Base-by-base conservation (phyloP, 2,329 filamentous ascomycete species). In the Fusarium heterosporum region DNA sequence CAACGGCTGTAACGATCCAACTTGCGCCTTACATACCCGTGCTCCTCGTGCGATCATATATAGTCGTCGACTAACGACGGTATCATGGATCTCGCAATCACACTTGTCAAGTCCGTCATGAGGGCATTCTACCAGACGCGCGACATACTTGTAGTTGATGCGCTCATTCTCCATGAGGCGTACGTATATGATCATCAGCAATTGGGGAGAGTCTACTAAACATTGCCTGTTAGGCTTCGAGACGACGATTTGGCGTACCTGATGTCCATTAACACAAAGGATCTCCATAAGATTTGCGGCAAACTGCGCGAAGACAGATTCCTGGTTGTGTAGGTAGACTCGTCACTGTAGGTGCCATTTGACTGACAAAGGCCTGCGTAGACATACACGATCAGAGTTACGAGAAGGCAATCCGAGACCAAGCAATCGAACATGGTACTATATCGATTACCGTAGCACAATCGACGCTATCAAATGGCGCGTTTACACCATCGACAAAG, bases 401-500 rank as follows among this genome's bases (percentile, higher is more conserved):
- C 89, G 90, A 69, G 91, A 94, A 74, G 93, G 92, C 50, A 92
- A 93, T 61, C 90, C 91, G 58, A 90, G 93, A 51, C 91, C 93
- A 7, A 90, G 91, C 69, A 93, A 91, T 75, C 88, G 93, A 73
- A 97, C 95, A 65, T 99, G 97, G 84, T 99, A 97, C 82, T 99
- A 93, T 79, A 95, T 99, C 76, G 94, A 97, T 77, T 96, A 96
- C 74, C 93, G 96, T 61, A 91, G 93, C 58, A 93, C 95, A 34
- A 93, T 99, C 74, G 96, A 99, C 79, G 93, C 93, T 47, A 96
- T 97, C 80, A 99, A 99, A 78, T 99, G 92, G 86, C 90, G 93
- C 65, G 89, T 97, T 50, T 94, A 95, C 75, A 90, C 90, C 56
- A 88, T 98, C 71, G 93, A 94, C 70, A 94, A 95, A 76, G 89